A percentile compares a stretch with the other conserved stretches of the same genome.
Evolutionary conservation across 306 rosid genomes (phyloP).

Genomic region (Vigna trinervia): DNA sequence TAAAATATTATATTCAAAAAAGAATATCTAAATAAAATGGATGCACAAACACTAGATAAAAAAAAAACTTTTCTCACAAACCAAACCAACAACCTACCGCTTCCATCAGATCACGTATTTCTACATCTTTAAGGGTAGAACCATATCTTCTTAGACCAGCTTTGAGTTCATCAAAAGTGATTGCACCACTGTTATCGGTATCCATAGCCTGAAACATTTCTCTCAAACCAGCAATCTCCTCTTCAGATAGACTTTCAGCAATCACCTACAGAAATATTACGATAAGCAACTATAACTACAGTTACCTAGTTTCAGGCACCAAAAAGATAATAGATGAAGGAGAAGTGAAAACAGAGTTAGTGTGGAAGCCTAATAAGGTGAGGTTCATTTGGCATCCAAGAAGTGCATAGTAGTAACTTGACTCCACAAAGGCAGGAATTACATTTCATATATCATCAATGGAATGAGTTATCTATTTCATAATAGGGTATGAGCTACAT

Average conservation of each 20-base stretch:
- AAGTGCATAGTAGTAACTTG: constrained; percentile 26
- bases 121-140: constrained; percentile 88
- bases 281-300: constrained; percentile 32
- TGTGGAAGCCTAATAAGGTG: constrained; percentile 18
- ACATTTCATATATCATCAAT: not conserved
- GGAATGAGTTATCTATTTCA: constrained; percentile 32
- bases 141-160: constrained; percentile 97
- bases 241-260: constrained; percentile 96
- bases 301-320: constrained; percentile 20
- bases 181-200: constrained; percentile 95
- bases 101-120: constrained; percentile 96
- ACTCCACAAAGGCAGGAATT: constrained; percentile 15
- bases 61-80: constrained; percentile 24
- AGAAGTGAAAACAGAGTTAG: constrained; percentile 15
- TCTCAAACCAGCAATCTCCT: constrained; percentile 96
- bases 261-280: constrained; percentile 67
- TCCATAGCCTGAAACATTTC: constrained; percentile 95
- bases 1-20: constrained; percentile 29
- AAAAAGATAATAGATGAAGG: constrained; percentile 33
- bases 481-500: constrained; percentile 25
- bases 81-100: constrained; percentile 64
- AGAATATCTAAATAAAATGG: constrained; percentile 26
- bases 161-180: constrained; percentile 96
- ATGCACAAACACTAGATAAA: not conserved
- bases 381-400: constrained; percentile 38